Evolutionary conservation across 1,284 basidiomycete genomes (phyloP), one percentile per base, ranked within the genome.

Genomic region (Leccinum subrobustum): DNA sequence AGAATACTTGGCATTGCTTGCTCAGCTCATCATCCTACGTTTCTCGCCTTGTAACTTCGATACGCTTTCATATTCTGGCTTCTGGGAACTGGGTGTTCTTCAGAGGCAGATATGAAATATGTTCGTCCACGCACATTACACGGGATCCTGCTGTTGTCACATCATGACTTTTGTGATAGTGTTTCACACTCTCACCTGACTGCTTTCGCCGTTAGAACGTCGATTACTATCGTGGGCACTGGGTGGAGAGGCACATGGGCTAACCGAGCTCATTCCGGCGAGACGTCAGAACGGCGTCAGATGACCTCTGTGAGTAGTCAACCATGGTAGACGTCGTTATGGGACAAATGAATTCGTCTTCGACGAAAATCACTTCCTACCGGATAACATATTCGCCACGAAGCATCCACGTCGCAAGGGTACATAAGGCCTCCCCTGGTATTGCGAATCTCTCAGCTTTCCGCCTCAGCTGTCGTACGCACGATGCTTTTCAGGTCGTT

Each of bases 401-500:
- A n/a, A 39, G 7, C 7, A 39, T 39, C 37, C 16, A 39, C 39
- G n/a, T 42, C n/a, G 8, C 39, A 7, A 27, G 54, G 27, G 23
- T 55, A 60, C 65, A 67, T 68, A 68, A 64, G 48, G 48, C 35
- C 18, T 23, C 50, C 11, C 8, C 6, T 18, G 7, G 31, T 9
- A 5, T 20, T 4, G 39, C 37, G 4, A 53, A 16, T 16, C 8
- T 56, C 50, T 20, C 52, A 54, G 48, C 12, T 16, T 18, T 29
- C 16, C n/a, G 9, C 39, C n/a, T 35, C 33, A 35, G 35, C 12
- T 42, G 39, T 18, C n/a, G 39, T 11, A 18, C 52, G 42, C 42
- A 25, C 37, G 39, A 68, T 68, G 64, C 12, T 25, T 23, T 50
- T 60, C 56, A 61, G 47, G 52, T 52, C 35, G 3, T 52, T 67